Conservation (phyloP, 495 filamentous ascomycete genomes). For the Pseudomonodictys pantanalensis region DNA sequence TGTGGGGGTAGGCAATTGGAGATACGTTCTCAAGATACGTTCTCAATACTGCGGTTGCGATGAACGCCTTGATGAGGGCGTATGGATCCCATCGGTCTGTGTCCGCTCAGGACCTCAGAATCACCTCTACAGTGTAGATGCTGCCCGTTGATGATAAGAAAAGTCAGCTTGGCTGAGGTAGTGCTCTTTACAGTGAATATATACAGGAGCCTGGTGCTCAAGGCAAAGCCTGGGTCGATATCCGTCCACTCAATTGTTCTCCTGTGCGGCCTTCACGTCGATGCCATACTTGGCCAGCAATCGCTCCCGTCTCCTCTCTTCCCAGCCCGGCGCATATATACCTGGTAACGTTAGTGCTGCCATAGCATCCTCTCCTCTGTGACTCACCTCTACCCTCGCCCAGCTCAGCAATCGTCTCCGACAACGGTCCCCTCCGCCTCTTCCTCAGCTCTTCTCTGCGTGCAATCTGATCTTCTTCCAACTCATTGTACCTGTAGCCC, state of each 20-base stretch:
- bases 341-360: constrained; percentile 45
- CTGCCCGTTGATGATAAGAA: too few relatives aligned
- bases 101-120: too few relatives aligned
- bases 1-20: too few relatives aligned
- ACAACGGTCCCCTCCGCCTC: constrained; percentile 69
- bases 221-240: neutral
- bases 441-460: constrained; percentile 72
- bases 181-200: neutral
- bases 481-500: constrained; percentile 52
- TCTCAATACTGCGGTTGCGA: too few relatives aligned
- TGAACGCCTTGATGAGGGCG: too few relatives aligned
- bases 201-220: neutral
- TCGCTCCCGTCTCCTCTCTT: constrained; percentile 76
- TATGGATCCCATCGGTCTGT: too few relatives aligned
- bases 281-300: constrained; percentile 90
- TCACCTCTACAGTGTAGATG: too few relatives aligned
- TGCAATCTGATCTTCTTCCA: constrained; percentile 69
- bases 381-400: constrained; percentile 90
- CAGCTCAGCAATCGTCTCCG: constrained; percentile 76
- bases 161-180: too few relatives aligned
- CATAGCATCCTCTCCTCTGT: too few relatives aligned
- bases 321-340: constrained; percentile 79
- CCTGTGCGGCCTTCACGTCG: constrained; percentile 53
- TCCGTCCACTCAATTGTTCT: neutral
- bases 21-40: too few relatives aligned